A percentile compares a stretch with the other conserved stretches of the same genome.
Conservation (phyloP, 2,329 filamentous ascomycete species). For the Cladophialophora bantiana region DNA sequence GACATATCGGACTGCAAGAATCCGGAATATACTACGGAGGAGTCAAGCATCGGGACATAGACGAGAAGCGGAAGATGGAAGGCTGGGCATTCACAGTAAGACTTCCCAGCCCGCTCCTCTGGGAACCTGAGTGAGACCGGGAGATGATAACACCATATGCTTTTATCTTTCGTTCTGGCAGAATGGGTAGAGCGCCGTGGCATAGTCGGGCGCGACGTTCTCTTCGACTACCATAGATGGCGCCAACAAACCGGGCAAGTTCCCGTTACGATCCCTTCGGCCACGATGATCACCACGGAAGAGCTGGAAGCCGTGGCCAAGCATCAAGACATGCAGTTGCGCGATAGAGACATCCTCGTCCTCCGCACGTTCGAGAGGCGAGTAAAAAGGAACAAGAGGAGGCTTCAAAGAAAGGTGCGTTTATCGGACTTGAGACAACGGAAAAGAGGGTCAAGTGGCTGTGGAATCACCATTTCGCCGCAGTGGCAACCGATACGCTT, state of each 20-base stretch:
- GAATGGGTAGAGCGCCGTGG: constrained; percentile 49
- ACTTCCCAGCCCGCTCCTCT: not conserved
- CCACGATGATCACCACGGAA: constrained; percentile 41
- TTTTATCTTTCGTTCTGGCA: constrained; percentile 27
- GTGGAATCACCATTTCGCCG: constrained; percentile 45
- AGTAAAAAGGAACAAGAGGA: constrained; percentile 1
- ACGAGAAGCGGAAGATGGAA: constrained; percentile 2
- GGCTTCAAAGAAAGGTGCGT: not conserved
- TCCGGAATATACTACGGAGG: constrained; percentile 14
- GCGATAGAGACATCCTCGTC: constrained; percentile 36
- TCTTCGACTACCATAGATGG: constrained; percentile 56
- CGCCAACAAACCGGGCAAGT: constrained; percentile 45
- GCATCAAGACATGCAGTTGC: constrained; percentile 30
- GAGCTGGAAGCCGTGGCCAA: constrained; percentile 28
- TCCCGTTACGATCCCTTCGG: constrained; percentile 48
- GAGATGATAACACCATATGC: not conserved
- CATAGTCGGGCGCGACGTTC: constrained; percentile 54
- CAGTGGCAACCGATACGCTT: constrained; percentile 43
- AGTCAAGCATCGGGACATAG: constrained; percentile 20
- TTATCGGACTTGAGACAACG: constrained; percentile 42
- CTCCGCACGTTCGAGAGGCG: constrained; percentile 29
- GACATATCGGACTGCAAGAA: constrained; percentile 24
- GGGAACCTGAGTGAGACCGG: not conserved
- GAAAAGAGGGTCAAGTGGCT: constrained; percentile 43
- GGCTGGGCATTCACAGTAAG: constrained; percentile 19